Evolutionary conservation across 139 green algal species (phyloP), one percentile per base, ranked within the genome.

Genomic region (Chlamydomonas sphaeroides): DNA sequence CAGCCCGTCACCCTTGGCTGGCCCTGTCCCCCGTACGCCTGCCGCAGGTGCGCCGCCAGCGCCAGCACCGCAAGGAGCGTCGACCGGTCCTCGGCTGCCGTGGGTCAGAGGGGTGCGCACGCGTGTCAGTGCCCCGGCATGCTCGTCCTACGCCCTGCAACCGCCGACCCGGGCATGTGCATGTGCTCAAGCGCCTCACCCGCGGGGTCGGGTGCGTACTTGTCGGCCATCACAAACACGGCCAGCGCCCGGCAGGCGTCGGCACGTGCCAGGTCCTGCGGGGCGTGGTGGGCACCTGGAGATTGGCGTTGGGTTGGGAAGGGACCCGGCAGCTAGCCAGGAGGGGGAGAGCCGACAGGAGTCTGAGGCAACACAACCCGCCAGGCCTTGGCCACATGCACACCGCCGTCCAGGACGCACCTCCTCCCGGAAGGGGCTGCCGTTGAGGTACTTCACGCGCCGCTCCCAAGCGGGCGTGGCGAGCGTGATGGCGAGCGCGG

Each of bases 221-320:
- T 86, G 71, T 86, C 35, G 21, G 70, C 68, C 71, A 86, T 61
- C 18, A 86, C 71, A 45, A 86, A 82, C 35, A 86, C 72, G 3
- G 81, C 71, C 45, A 83, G 72, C 0, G 72, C 71, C 30, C 41
- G 72, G 26, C 21, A 39, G 8, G 70, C 32, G 65, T 77, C 63
- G 14, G 72, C 72, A 25, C 81, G 71, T 5, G 63, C 65, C 15
- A 86, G 71, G 63, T 86, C 81, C 71, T 80, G 63, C 15, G 33
- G 45, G 17, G 25, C 10, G 62, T 14, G n/a, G n/a, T n/a, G n/a
- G n/a, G n/a, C n/a, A n/a, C n/a, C n/a, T n/a, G n/a, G n/a, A n/a
- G n/a, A n/a, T n/a, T n/a, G n/a, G n/a, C n/a, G n/a, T n/a, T n/a
- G n/a, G n/a, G n/a, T n/a, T n/a, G 30, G 62, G 17, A 7, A 66